A percentile compares a stretch with the other conserved stretches of the same genome.
Evolutionary conservation across 2,329 filamentous ascomycete genomes (phyloP).

Genomic region (Penicillium griseofulvum): DNA sequence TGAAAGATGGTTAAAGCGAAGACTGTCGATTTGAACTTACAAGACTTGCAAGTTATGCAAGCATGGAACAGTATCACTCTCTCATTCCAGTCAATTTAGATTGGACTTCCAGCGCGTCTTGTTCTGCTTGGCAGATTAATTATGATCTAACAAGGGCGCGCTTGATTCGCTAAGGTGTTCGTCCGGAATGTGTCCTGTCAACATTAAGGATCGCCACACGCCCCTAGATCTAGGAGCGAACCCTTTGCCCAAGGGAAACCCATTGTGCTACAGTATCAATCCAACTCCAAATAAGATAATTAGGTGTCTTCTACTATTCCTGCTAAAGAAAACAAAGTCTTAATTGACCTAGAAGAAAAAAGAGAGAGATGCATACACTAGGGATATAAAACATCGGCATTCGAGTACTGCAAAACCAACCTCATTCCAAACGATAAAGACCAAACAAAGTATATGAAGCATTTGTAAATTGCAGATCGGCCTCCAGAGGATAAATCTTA

Average conservation of each 20-base stretch:
- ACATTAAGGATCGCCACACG: conserved; percentile 5
- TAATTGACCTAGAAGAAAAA: not conserved
- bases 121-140: conserved; percentile 8
- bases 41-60: not conserved
- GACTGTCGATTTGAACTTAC: no score
- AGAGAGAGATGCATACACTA: not conserved
- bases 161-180: not conserved
- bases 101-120: not conserved
- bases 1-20: not conserved
- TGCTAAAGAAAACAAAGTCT: not conserved
- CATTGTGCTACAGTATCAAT: not conserved
- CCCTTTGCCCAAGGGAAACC: not conserved
- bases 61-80: not conserved
- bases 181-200: conserved; percentile 18
- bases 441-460: conserved; percentile 9
- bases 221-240: conserved; percentile 15
- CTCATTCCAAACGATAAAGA: conserved; percentile 17
- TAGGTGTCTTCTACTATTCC: not conserved
- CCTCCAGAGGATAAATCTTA: not conserved
- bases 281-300: not conserved
- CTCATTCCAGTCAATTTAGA: conserved; percentile 12
- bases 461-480: conserved; percentile 1
- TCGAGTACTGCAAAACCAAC: not conserved
- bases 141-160: conserved; percentile 8
- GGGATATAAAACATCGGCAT: conserved; percentile 7